Conservation (phyloP, 371 early-diverging fungal species). For the Apophysomyces sp. region DNA sequence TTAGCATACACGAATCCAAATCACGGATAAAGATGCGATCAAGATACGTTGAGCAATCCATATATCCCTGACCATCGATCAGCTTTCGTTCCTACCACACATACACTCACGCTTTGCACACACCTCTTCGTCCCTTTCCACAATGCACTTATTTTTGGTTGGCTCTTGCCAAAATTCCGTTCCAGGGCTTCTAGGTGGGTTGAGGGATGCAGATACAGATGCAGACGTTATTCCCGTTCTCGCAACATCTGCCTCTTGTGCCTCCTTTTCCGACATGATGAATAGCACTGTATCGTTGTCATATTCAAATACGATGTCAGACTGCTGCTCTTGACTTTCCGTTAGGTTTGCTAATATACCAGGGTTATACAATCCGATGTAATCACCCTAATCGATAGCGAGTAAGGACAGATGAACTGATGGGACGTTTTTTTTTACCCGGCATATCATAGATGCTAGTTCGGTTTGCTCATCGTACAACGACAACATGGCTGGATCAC, state of each 20-base stretch:
- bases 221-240: no score
- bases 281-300: constrained; percentile 32
- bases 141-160: constrained; percentile 16
- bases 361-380: constrained; percentile 34
- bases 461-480: constrained; percentile 33
- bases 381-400: constrained; percentile 23
- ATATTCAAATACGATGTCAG: constrained; percentile 30
- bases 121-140: constrained; percentile 36
- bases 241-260: constrained; percentile 28
- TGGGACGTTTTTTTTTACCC: constrained; percentile 15
- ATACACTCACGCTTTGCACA: not conserved
- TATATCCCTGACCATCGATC: constrained; percentile 25
- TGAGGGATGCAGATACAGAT: not conserved
- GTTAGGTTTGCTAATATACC: constrained; percentile 11
- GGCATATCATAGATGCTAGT: constrained; percentile 20
- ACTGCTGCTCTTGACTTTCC: constrained; percentile 19
- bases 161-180: not conserved
- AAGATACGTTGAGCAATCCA: constrained; percentile 31
- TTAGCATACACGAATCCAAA: constrained; percentile 33
- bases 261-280: constrained; percentile 42
- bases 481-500: constrained; percentile 24
- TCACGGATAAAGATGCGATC: constrained; percentile 30
- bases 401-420: not conserved
- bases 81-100: not conserved
- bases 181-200: not conserved